phyloP scores from a whole-genome alignment of 2,329 filamentous ascomycete species.

The Parafenestella ontariensis region DNA sequence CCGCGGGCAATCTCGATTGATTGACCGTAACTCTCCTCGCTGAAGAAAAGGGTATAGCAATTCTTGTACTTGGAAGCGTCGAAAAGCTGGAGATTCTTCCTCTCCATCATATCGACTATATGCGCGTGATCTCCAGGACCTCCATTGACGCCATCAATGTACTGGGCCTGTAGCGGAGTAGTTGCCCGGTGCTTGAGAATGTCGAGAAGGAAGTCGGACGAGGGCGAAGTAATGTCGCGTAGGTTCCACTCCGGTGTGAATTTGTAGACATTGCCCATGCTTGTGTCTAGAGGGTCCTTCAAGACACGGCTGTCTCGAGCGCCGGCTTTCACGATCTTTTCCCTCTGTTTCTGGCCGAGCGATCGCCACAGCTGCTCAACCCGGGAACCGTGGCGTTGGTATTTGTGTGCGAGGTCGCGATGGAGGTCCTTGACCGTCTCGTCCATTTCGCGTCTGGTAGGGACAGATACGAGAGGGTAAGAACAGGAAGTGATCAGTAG shows the following conservation, averaged over 20 bases:
- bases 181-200: conserved; percentile 51
- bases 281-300: conserved; percentile 44
- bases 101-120: conserved; percentile 47
- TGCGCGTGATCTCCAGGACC: conserved; percentile 47
- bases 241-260: conserved; percentile 56
- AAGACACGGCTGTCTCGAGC: conserved; percentile 45
- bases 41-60: conserved; percentile 50
- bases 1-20: conserved; percentile 34
- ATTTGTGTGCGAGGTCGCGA: conserved; percentile 51
- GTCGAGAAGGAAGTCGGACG: conserved; percentile 46
- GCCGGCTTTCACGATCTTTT: conserved; percentile 46
- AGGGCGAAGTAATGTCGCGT: conserved; percentile 47
- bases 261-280: conserved; percentile 50
- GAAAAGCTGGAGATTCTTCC: conserved; percentile 40
- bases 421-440: conserved; percentile 42
- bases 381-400: conserved; percentile 42
- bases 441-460: conserved; percentile 8
- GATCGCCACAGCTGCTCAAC: conserved; percentile 53
- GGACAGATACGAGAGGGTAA: not conserved
- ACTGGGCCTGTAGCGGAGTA: conserved; percentile 10
- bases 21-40: conserved; percentile 48
- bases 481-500: not conserved
- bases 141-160: conserved; percentile 33
- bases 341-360: conserved; percentile 46
- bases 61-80: conserved; percentile 24